Conservation (phyloP, 208 protist genomes). For the Trypanosoma congolense region DNA sequence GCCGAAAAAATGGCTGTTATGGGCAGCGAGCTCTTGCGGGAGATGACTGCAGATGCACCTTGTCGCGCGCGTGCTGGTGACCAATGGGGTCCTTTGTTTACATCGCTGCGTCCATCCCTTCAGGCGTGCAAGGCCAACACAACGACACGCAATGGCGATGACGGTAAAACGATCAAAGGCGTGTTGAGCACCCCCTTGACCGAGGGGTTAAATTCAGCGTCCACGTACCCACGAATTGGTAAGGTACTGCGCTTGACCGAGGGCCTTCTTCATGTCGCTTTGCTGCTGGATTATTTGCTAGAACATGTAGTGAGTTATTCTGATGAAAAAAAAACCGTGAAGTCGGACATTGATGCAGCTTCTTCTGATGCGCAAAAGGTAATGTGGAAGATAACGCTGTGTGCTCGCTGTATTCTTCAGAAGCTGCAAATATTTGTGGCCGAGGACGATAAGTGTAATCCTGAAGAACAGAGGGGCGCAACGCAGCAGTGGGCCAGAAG, state of each 20-base stretch:
- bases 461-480: neutral
- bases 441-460: neutral
- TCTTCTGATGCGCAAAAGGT: neutral
- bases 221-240: constrained; percentile 12
- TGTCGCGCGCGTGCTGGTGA: neutral
- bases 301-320: neutral
- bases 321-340: neutral
- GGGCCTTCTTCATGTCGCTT: constrained; percentile 25
- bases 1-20: constrained; percentile 6
- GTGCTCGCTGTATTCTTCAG: constrained; percentile 12
- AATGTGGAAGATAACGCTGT: constrained; percentile 5
- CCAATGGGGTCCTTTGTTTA: constrained; percentile 22
- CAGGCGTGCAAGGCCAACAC: no score
- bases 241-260: constrained; percentile 24
- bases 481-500: constrained; percentile 2
- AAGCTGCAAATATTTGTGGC: constrained; percentile 2
- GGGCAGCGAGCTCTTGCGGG: constrained; percentile 5
- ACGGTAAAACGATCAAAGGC: neutral
- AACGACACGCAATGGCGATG: no score
- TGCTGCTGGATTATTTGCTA: constrained; percentile 25
- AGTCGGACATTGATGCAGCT: neutral
- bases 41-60: neutral
- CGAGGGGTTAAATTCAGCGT: neutral
- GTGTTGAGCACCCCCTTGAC: no score
- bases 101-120: constrained; percentile 3